A percentile compares a stretch with the other conserved stretches of the same genome.
Evolutionary conservation across 139 green algal genomes (phyloP).

Genomic region (Micromonas pusilla): DNA sequence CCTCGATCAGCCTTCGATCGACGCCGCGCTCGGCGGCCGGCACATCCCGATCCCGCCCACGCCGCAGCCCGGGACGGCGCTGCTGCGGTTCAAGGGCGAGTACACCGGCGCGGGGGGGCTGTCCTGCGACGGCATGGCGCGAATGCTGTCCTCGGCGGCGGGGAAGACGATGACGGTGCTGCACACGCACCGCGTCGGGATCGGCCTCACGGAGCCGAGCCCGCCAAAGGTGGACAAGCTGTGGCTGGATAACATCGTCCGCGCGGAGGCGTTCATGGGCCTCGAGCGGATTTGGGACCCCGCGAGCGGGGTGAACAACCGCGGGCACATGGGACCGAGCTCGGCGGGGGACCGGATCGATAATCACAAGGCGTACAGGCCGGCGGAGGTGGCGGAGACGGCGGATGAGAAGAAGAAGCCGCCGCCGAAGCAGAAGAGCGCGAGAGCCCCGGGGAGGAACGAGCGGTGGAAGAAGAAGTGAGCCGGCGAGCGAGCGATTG

Average conservation of each 20-base stretch:
- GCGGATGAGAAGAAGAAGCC: neutral
- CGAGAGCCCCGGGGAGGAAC: too few relatives aligned
- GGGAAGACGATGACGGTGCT: constrained; percentile 18
- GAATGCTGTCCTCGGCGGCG: constrained; percentile 34
- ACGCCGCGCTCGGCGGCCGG: constrained; percentile 7
- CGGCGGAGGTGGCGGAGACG: neutral
- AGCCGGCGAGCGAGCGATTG: neutral
- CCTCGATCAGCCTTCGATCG: constrained; percentile 5
- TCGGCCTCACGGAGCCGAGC: constrained; percentile 8
- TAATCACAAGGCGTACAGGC: neutral
- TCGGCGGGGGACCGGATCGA: neutral
- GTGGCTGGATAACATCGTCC: constrained; percentile 29
- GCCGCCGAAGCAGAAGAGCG: too few relatives aligned
- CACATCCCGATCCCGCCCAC: neutral
- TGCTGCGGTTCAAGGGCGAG: neutral
- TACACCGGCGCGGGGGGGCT: constrained; percentile 27
- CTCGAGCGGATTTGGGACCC: constrained; percentile 20
- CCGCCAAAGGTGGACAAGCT: constrained; percentile 19
- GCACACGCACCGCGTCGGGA: constrained; percentile 30
- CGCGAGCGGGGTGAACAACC: neutral
- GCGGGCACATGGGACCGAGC: neutral
- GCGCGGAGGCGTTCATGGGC: constrained; percentile 34
- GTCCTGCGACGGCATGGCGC: constrained; percentile 29
- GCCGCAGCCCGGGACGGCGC: neutral
- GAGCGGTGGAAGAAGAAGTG: too few relatives aligned